Evolutionary conservation across 257 asterid genomes (phyloP), one percentile per base, ranked within the genome.

Genomic region (Nicotiana sylvestris): DNA sequence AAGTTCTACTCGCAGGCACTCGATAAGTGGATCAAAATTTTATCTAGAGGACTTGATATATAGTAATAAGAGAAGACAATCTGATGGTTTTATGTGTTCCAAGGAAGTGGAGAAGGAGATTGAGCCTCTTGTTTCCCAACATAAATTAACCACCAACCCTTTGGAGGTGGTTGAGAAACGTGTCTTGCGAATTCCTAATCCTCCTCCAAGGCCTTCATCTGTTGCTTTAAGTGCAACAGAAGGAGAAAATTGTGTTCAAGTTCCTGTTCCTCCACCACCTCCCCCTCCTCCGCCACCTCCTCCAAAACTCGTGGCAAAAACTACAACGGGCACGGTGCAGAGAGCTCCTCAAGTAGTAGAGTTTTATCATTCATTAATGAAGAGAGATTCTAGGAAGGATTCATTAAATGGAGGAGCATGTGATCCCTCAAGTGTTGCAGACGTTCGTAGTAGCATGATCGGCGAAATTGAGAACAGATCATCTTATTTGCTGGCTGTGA

Each of bases 401-500:
- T 92, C 95, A 77, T 79, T 91, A 33, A 92, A 89, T 78, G 90
- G 95, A 3, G 97, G 93, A 64, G 66, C 88, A 61, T 88, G 92
- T 30, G 98, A 95, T 77, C 85, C 89, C 29, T 81, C 92, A 2
- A 95, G 87, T 66, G 98, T 93, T 70, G 91, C 97, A 25, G 92
- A 88, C 79, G 94, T 92, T 49, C 98, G 96, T 57, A 95, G 95
- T 86, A 93, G 91, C 89, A 93, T 95, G 98, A 95, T 93, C 39
- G 98, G 92, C 21, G 98, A 95, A 88, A 95, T 95, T 49, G 98
- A 93, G 89, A 95, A 92, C 65, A 90, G 97, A 6, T 95, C 98
- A 8, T 92, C 98, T 30, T 90, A 95, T 88, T 90, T 95, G 88
- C 95, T 95, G 46, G 98, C 98, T 30, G 98, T 95, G 80, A 88